Conservation (phyloP, 2,329 filamentous ascomycete species). For the Pestalotiopsis fici region DNA sequence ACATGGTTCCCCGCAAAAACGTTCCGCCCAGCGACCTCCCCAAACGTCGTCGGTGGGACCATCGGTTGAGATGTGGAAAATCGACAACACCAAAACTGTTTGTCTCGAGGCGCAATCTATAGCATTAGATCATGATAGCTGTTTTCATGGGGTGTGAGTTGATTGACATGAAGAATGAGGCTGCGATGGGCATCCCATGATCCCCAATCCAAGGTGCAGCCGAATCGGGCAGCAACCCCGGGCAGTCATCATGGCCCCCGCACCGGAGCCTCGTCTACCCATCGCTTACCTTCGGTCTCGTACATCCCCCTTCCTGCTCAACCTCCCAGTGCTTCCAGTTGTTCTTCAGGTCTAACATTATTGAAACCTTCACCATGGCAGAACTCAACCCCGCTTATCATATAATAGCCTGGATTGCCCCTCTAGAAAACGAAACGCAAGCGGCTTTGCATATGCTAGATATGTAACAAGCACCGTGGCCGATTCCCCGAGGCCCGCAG, state of each 20-base stretch:
- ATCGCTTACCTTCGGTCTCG: background rate
- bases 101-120: background rate
- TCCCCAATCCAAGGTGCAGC: background rate
- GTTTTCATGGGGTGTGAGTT: background rate
- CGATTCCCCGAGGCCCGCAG: constrained; percentile 29
- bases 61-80: background rate
- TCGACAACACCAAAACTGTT: background rate
- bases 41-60: background rate
- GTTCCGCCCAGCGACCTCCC: background rate
- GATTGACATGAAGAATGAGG: too few species aligned
- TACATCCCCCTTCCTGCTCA: background rate
- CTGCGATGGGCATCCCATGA: background rate
- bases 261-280: background rate
- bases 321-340: background rate
- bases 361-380: background rate
- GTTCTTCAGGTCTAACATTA: background rate
- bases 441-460: constrained; percentile 34
- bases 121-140: background rate
- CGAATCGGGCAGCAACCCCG: background rate
- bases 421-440: constrained; percentile 34
- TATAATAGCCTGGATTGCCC: constrained; percentile 37
- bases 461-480: constrained; percentile 27
- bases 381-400: constrained; percentile 22
- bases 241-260: background rate
- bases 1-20: background rate